A percentile compares a stretch with the other conserved stretches of the same genome.
phyloP scores from a whole-genome alignment of 306 rosid genomes.

The Morella rubra region DNA sequence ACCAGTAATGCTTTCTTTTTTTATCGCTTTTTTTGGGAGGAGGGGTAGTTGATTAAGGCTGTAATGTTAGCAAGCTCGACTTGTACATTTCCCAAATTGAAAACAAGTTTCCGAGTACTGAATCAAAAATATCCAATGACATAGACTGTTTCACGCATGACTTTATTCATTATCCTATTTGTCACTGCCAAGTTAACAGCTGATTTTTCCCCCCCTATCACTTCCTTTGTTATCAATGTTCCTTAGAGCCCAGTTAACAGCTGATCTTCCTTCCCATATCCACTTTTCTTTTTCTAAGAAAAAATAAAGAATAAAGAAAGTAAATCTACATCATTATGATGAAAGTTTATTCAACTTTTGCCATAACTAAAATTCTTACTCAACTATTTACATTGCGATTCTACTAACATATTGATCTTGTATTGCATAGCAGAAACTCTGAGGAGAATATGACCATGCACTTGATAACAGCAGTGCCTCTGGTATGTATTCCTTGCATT shows the following conservation, averaged over 20 bases:
- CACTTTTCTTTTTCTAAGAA: background rate
- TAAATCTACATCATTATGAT: background rate
- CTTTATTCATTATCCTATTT: no score
- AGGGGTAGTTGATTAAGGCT: background rate
- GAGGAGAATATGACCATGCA: background rate
- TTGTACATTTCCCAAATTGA: background rate
- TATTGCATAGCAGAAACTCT: background rate
- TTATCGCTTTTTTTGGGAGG: no score
- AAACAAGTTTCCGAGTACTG: no score
- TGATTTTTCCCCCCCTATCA: background rate
- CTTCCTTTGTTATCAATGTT: background rate
- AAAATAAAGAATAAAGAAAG: background rate
- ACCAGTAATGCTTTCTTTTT: background rate
- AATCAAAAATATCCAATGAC: no score
- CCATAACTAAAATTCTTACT: slow-evolving; percentile 14
- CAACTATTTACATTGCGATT: background rate
- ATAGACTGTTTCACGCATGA: no score
- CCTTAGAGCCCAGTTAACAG: background rate
- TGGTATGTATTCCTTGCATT: background rate
- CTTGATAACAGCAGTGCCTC: background rate
- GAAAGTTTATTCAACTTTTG: background rate
- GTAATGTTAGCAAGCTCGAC: no score
- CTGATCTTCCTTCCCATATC: background rate
- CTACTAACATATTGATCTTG: background rate
- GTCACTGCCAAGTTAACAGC: no score